Conservation (phyloP, 2,329 filamentous ascomycete species). For the Alternaria gansuensis region DNA sequence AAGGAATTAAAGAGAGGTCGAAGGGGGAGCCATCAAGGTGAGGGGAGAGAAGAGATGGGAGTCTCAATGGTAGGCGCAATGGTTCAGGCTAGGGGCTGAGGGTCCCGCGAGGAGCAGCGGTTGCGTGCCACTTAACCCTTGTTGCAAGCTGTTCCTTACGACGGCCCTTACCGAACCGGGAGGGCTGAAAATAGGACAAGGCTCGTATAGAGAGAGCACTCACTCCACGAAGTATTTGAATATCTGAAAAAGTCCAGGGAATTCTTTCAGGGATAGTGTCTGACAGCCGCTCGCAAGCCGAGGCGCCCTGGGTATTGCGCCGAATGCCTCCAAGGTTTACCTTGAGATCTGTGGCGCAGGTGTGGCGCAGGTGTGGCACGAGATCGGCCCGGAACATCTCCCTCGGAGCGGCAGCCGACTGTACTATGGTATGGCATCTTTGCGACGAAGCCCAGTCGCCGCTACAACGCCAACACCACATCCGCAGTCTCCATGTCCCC, state of each 20-base stretch:
- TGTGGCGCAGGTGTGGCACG: constrained; percentile 19
- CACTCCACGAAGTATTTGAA: neutral
- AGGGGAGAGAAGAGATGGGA: constrained; percentile 26
- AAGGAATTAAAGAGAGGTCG: constrained; percentile 48
- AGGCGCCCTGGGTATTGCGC: constrained; percentile 16
- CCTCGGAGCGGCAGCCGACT: constrained; percentile 13
- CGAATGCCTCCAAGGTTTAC: constrained; percentile 17
- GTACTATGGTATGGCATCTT: constrained; percentile 20
- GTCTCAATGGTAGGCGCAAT: constrained; percentile 37
- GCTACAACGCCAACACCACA: constrained; percentile 4
- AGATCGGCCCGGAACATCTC: constrained; percentile 15
- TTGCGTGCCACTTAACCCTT: constrained; percentile 41
- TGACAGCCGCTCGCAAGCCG: constrained; percentile 9
- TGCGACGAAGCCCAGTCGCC: constrained; percentile 17
- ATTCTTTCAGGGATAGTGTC: neutral
- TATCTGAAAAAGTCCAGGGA: neutral
- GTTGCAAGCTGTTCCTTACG: constrained; percentile 43
- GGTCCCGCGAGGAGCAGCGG: constrained; percentile 30
- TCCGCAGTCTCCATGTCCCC: constrained; percentile 1
- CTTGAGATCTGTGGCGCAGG: constrained; percentile 13
- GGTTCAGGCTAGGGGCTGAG: constrained; percentile 37
- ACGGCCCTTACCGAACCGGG: constrained; percentile 33
- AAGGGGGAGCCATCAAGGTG: constrained; percentile 40
- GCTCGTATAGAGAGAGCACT: constrained; percentile 3
- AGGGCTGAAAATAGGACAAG: constrained; percentile 32